These are phyloP conservation scores for Linnemannia exigua DNA, from an alignment of 192 early-diverging fungal species.

Conservation along the genomic window DNA sequence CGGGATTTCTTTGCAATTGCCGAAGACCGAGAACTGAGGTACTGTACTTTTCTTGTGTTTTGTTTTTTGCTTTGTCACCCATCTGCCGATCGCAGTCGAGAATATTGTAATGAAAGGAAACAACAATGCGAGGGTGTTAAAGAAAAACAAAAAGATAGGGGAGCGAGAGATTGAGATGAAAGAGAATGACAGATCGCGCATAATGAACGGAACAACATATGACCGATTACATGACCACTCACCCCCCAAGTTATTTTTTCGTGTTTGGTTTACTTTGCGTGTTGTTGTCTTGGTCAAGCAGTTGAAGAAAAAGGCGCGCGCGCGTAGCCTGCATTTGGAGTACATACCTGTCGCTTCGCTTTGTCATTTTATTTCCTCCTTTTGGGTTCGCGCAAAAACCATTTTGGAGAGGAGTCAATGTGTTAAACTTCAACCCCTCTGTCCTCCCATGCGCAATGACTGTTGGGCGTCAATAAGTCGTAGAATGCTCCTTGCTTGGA, in stretches of 20 bases:
- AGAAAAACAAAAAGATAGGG: background rate
- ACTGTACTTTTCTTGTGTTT: background rate
- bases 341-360: background rate
- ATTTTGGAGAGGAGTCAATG: too few relatives aligned
- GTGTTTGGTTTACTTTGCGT: background rate
- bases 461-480: background rate
- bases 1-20: too few relatives aligned
- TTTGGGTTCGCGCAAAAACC: background rate
- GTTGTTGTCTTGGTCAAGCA: background rate
- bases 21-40: too few relatives aligned
- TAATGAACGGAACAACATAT: background rate
- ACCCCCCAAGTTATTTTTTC: background rate
- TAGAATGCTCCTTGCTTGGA: background rate
- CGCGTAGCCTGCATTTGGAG: background rate
- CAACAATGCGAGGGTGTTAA: background rate
- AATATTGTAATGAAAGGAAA: background rate
- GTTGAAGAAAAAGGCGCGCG: background rate
- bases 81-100: background rate
- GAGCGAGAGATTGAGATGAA: background rate
- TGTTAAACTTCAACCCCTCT: too few relatives aligned
- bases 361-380: background rate
- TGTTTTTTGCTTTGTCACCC: background rate
- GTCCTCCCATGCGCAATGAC: background rate
- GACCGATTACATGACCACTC: background rate
- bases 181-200: background rate